A percentile compares a stretch with the other conserved stretches of the same genome.
Conservation (phyloP, 495 filamentous ascomycete species). For the Sabuloglossum arenarium region DNA sequence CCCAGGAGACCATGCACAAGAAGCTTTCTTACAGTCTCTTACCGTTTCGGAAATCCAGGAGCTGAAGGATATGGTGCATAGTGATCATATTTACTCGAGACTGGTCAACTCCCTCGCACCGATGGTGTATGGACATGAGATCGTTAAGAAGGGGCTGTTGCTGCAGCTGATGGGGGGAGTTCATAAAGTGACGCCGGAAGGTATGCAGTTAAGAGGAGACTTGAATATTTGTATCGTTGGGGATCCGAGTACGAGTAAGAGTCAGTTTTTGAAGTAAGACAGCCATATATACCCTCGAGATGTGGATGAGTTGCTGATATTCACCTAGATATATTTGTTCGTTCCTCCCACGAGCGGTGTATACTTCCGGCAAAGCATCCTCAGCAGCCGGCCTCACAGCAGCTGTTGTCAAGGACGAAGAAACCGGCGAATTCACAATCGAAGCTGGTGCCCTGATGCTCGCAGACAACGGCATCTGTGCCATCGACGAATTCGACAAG, state of each 20-base stretch:
- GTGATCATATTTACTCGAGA: slow-evolving; percentile 83
- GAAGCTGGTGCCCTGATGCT: slow-evolving; percentile 97
- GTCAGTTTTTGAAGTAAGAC: slow-evolving; percentile 77
- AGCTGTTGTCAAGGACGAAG: slow-evolving; percentile 91
- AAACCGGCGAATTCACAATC: slow-evolving; percentile 97
- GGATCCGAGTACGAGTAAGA: slow-evolving; percentile 95
- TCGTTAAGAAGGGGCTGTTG: slow-evolving; percentile 93
- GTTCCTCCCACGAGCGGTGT: slow-evolving; percentile 86
- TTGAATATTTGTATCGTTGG: slow-evolving; percentile 98
- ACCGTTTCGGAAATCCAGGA: slow-evolving; percentile 75
- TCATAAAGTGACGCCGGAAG: slow-evolving; percentile 72
- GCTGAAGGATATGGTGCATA: slow-evolving; percentile 79
- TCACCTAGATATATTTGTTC: slow-evolving; percentile 62
- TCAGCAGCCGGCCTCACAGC: slow-evolving; percentile 95
- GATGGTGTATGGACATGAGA: slow-evolving; percentile 90
- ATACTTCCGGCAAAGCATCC: slow-evolving; percentile 94
- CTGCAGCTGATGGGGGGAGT: slow-evolving; percentile 89
- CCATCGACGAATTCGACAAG: slow-evolving; percentile 99
- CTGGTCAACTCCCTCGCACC: slow-evolving; percentile 90
- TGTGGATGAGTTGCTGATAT: too few species aligned
- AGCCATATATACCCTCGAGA: too few species aligned
- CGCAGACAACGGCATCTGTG: slow-evolving; percentile 90
- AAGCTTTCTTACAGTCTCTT: slow-evolving; percentile 65
- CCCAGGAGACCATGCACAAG: slow-evolving; percentile 67
- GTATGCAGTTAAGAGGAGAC: slow-evolving; percentile 84